Evolutionary conservation across 345 rosid species (phyloP).

Genomic region (Acer negundo): DNA sequence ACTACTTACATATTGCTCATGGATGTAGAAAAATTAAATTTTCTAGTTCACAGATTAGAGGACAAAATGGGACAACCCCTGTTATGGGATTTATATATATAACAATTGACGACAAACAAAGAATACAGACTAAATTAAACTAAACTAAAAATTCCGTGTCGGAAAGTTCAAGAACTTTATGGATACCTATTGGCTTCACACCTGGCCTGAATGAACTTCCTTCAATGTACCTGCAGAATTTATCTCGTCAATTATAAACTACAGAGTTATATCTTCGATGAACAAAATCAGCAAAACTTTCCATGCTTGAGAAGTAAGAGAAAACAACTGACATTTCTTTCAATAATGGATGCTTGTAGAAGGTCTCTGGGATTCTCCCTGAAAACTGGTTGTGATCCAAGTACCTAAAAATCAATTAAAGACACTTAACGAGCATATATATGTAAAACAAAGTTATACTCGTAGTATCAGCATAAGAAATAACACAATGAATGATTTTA

Average conservation of each 20-base stretch:
- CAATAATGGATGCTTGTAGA: conserved; percentile 64
- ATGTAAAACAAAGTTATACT: neutral
- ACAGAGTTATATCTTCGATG: neutral
- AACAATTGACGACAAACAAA: conserved; percentile 4
- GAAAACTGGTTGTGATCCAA: conserved; percentile 79
- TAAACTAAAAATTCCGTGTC: conserved; percentile 60
- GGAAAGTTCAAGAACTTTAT: conserved; percentile 67
- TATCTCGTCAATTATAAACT: neutral
- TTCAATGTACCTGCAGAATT: conserved; percentile 62
- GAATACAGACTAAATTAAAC: conserved; percentile 21
- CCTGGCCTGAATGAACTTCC: conserved; percentile 72
- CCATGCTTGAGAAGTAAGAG: conserved; percentile 2
- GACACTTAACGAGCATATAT: neutral
- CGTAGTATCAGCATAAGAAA: neutral
- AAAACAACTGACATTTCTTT: conserved; percentile 71
- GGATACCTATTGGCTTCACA: conserved; percentile 63
- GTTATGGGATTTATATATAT: neutral
- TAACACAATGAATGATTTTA: neutral
- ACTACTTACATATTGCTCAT: neutral
- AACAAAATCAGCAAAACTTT: neutral
- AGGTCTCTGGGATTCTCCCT: conserved; percentile 68
- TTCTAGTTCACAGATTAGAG: conserved; percentile 16
- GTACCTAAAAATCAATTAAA: conserved; percentile 48
- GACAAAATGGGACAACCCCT: conserved; percentile 11
- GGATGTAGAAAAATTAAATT: conserved; percentile 1